Conservation (phyloP, 495 filamentous ascomycete genomes). For the Penicillium diatomitis region DNA sequence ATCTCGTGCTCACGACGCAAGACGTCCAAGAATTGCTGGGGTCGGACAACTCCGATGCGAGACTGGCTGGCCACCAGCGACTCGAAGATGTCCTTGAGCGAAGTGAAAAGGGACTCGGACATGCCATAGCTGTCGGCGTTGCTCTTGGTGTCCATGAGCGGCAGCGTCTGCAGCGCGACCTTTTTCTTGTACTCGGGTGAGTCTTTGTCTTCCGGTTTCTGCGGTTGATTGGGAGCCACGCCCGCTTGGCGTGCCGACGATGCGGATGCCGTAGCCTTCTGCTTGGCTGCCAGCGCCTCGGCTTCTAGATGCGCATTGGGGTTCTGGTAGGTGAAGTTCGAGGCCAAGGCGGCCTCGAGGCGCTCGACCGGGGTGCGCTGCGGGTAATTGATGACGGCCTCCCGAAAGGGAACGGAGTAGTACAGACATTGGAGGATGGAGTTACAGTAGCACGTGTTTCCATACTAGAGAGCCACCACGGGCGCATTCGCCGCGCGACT, state of each 20-base stretch:
- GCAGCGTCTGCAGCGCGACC: slow-evolving; percentile 76
- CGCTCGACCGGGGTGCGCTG: slow-evolving; percentile 49
- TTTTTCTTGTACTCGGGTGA: slow-evolving; percentile 97
- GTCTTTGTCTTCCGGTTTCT: slow-evolving; percentile 71
- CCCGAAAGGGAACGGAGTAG: slow-evolving; percentile 89
- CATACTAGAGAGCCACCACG: slow-evolving; percentile 50
- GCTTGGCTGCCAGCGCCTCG: slow-evolving; percentile 36
- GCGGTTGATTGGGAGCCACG: slow-evolving; percentile 43
- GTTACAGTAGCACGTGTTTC: slow-evolving; percentile 98
- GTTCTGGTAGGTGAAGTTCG: slow-evolving; percentile 41
- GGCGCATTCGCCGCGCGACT: neutral
- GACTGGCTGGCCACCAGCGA: slow-evolving; percentile 73
- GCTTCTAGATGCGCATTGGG: slow-evolving; percentile 31
- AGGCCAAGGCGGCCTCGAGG: slow-evolving; percentile 36
- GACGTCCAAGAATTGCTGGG: slow-evolving; percentile 86
- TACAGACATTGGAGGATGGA: slow-evolving; percentile 96
- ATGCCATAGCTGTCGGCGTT: slow-evolving; percentile 78
- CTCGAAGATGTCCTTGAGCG: slow-evolving; percentile 93
- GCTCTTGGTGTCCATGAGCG: slow-evolving; percentile 72
- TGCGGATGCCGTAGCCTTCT: slow-evolving; percentile 25
- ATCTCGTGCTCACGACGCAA: slow-evolving; percentile 92
- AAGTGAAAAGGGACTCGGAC: slow-evolving; percentile 89
- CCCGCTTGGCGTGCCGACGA: slow-evolving; percentile 39
- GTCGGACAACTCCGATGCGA: slow-evolving; percentile 84
- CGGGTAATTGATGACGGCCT: slow-evolving; percentile 90